A percentile compares a stretch with the other conserved stretches of the same genome.
Evolutionary conservation across 2,329 filamentous ascomycete genomes (phyloP).

Genomic region (Phyllosticta capitalensis): DNA sequence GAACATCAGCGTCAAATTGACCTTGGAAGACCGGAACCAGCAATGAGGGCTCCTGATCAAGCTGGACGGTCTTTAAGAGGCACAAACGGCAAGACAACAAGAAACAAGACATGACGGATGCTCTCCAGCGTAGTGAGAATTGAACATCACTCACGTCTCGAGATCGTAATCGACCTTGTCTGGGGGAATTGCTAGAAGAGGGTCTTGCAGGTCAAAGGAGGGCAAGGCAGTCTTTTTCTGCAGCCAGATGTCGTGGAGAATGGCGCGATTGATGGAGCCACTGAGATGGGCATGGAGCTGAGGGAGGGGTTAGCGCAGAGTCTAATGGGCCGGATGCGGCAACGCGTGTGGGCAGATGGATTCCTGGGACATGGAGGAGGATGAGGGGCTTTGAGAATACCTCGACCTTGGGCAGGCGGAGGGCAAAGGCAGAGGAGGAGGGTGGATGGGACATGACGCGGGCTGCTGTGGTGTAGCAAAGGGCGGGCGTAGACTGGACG

Average conservation of each 20-base stretch:
- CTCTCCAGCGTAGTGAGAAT: slow-evolving; percentile 11
- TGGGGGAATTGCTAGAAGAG: slow-evolving; percentile 56
- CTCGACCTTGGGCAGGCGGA: slow-evolving; percentile 35
- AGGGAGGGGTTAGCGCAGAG: slow-evolving; percentile 16
- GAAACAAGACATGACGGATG: neutral
- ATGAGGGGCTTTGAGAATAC: slow-evolving; percentile 19
- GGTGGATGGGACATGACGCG: neutral
- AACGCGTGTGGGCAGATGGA: neutral
- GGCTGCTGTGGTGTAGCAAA: neutral
- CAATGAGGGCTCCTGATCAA: neutral
- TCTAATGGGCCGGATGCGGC: slow-evolving; percentile 15
- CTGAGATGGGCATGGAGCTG: slow-evolving; percentile 74
- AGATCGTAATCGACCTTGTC: slow-evolving; percentile 65
- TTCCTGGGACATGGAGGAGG: neutral
- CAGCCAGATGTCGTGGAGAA: slow-evolving; percentile 66
- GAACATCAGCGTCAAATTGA: neutral
- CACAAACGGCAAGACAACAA: neutral
- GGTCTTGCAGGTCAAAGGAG: slow-evolving; percentile 53
- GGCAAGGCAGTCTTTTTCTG: slow-evolving; percentile 44
- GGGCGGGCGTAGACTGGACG: neutral
- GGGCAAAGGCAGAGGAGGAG: slow-evolving; percentile 20
- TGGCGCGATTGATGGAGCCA: slow-evolving; percentile 64
- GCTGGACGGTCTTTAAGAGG: neutral
- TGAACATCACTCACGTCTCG: slow-evolving; percentile 44
- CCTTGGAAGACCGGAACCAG: neutral